Base-by-base conservation (phyloP, 371 early-diverging fungal genomes). In the Lichtheimia ramosa region DNA sequence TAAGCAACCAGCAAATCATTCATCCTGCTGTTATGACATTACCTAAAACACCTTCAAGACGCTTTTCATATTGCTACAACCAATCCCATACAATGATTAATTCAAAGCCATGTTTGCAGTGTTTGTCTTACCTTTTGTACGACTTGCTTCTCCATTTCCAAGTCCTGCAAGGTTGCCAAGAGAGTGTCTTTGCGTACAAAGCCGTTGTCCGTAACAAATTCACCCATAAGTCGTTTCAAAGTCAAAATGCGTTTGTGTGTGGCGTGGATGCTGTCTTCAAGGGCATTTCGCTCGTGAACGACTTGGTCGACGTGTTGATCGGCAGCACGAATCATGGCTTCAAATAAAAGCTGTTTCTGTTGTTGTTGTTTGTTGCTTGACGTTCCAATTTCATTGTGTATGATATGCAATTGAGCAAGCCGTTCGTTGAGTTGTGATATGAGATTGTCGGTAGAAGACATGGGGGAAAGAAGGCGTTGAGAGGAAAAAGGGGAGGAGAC, bases 1-100 rank as follows among this genome's bases (percentile, higher is more conserved):
- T 43, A 10, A 34, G 8, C 34, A 39, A 18, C 16, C 6, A 25
- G 13, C 34, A 5, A 20, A 43, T 3, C 40, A 20, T 15, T 23
- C 14, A 10, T 25, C 4, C 0, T 41, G 14, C 14, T 12, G 12
- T 13, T 43, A 28, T 46, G 25, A 51, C 1, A 1, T 21, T 62
- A 66, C 67, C 58, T 46, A 61, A 40, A 8, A 68, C 68, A n/a
- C 51, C 54, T 46, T 39, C 57, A 16, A 68, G 54, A 5, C 58
- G 54, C 23, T 56, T 52, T 48, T 68, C 57, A 56, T 68, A 68
- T 49, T 63, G 56, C 68, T 68, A 57, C 21, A 49, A 59, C 34
- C 8, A 8, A n/a, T n/a, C n/a, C 10, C 2, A 34, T 8, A 28
- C 6, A 61, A 53, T 40, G 13, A 20, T 46, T 21, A 34, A 49